Conservation (phyloP, 2,329 filamentous ascomycete genomes). For the Fusarium sp. region DNA sequence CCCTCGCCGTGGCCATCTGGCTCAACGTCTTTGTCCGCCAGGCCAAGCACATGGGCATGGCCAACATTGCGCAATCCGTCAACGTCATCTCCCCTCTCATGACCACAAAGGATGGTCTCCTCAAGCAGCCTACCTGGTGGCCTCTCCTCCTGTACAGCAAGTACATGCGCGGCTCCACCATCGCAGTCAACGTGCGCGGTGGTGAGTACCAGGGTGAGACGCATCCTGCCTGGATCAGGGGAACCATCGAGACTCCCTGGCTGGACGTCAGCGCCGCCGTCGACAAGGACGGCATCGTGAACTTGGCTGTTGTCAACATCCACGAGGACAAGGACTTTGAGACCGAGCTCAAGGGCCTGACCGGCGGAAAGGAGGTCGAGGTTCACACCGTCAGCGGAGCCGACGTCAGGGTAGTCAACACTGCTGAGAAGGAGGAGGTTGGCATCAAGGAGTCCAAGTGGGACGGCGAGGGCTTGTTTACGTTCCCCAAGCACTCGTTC, state of each 20-base stretch:
- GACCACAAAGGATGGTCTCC: conserved; percentile 70
- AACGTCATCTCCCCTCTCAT: conserved; percentile 82
- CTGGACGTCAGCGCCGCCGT: conserved; percentile 72
- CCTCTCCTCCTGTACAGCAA: conserved; percentile 66
- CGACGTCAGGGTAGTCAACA: conserved; percentile 67
- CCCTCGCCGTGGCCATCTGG: conserved; percentile 77
- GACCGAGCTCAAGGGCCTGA: conserved; percentile 64
- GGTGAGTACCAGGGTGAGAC: conserved; percentile 73
- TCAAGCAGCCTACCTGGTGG: conserved; percentile 81
- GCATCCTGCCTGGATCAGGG: conserved; percentile 70
- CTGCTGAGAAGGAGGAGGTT: conserved; percentile 69
- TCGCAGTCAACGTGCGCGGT: conserved; percentile 71
- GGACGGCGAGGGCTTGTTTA: conserved; percentile 69
- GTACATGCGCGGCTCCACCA: conserved; percentile 74
- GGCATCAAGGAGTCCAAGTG: conserved; percentile 58
- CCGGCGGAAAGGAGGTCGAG: conserved; percentile 57
- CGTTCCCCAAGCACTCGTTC: conserved; percentile 75
- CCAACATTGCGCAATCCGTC: conserved; percentile 79
- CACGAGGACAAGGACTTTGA: conserved; percentile 67
- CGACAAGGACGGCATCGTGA: conserved; percentile 66
- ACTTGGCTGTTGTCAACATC: conserved; percentile 78
- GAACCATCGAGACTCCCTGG: conserved; percentile 73
- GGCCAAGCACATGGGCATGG: conserved; percentile 76
- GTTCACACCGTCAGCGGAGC: conserved; percentile 66
- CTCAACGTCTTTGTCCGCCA: conserved; percentile 81